Conservation (phyloP, 1,284 basidiomycete genomes). For the Sphaerobolus stellatus region DNA sequence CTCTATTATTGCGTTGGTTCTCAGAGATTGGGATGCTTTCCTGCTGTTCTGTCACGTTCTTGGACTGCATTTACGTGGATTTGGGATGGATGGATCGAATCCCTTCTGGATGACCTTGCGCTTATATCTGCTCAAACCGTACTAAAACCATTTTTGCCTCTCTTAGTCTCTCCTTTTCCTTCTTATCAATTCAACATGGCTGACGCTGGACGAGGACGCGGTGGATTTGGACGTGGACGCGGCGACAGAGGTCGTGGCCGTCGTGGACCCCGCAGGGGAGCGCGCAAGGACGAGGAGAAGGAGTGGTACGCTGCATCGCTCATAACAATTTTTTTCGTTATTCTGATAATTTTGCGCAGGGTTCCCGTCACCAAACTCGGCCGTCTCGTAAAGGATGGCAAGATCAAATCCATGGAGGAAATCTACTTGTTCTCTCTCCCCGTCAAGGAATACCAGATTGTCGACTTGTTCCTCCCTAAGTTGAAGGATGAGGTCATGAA, state of each 20-base stretch:
- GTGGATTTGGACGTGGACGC: slow-evolving; percentile 69
- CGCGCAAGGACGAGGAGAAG: slow-evolving; percentile 98
- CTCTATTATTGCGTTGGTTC: not conserved
- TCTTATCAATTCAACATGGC: slow-evolving; percentile 51
- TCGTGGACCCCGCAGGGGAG: slow-evolving; percentile 90
- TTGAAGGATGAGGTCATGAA: slow-evolving; percentile 99
- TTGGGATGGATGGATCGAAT: not conserved
- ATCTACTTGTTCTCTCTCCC: slow-evolving; percentile 99
- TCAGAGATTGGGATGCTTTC: not conserved
- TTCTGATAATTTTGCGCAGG: slow-evolving; percentile 45
- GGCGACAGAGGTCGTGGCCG: slow-evolving; percentile 79
- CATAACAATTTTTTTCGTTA: not conserved
- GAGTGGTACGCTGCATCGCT: slow-evolving; percentile 75
- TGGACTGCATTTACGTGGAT: not conserved
- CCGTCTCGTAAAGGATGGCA: slow-evolving; percentile 98
- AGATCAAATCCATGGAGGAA: slow-evolving; percentile 99
- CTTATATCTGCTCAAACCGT: not conserved
- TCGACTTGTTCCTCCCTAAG: slow-evolving; percentile 96
- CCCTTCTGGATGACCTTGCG: slow-evolving; percentile 8
- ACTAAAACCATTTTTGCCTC: not conserved
- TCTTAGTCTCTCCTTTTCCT: not conserved
- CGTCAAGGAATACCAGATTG: slow-evolving; percentile 97
- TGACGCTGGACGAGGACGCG: slow-evolving; percentile 77
- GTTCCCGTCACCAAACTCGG: slow-evolving; percentile 99
- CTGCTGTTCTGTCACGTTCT: not conserved